Evolutionary conservation across 768 basidiomycete genomes (phyloP), one percentile per base, ranked within the genome.

Genomic region (Phanerochaete sordida): DNA sequence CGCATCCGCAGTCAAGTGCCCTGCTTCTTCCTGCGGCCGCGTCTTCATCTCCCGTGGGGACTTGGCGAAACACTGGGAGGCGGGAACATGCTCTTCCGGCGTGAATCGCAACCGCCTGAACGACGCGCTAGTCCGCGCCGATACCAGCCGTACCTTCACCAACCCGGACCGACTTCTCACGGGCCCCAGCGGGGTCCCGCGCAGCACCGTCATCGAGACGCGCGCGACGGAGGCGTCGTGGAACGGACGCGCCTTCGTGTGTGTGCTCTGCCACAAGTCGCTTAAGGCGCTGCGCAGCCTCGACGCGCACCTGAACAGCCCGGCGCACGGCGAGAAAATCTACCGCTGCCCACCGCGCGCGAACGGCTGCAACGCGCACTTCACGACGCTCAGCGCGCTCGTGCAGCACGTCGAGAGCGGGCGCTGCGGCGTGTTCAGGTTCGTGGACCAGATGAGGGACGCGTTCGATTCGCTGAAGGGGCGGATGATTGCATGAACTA

Each of bases 271-370:
- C 69, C 77, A 84, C 67, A 60, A 53, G 27, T 63, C 51, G 9
- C 84, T 79, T 64, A 30, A 64, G 50, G 66, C 74, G 0, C 76
- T 87, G 13, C 13, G 19, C 0, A 72, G 70, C 6, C 76, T 90
- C 54, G 86, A 90, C 64, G 75, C 79, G 62, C 89, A 90, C 65
- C 76, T 90, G 45, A 75, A 77, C 48, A 88, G 88, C 70, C 84
- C 88, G 2, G 73, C 66, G 2, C 88, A 89, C 66, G 70, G 78
- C 62, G 75, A 78, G 1, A 77, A 75, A 68, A 74, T 79, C n/a
- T n/a, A n/a, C n/a, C n/a, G n/a, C n/a, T n/a, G n/a, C n/a, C n/a
- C n/a, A n/a, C n/a, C n/a, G n/a, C n/a, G n/a, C n/a, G n/a, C n/a
- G n/a, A n/a, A n/a, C n/a, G n/a, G n/a, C n/a, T n/a, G n/a, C n/a